Conservation (phyloP, 1,284 basidiomycete genomes). For the Wallemia hederae region DNA sequence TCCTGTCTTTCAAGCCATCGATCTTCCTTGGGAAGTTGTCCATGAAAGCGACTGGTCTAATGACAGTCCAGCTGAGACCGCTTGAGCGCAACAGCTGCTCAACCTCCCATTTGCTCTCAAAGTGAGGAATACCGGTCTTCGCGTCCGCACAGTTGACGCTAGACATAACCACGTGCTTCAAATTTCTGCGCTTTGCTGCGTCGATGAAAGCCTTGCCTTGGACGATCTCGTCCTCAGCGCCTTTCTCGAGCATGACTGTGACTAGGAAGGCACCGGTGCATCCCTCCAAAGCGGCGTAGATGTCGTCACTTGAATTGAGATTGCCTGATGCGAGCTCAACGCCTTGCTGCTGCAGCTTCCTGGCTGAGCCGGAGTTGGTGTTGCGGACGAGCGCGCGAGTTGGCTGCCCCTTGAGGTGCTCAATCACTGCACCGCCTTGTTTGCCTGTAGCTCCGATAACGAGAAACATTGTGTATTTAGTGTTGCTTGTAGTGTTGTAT, state of each 20-base stretch:
- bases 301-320: not conserved
- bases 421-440: not conserved
- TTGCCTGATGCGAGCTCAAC: not conserved
- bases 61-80: not conserved
- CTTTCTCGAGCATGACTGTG: not conserved
- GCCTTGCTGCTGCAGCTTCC: not conserved
- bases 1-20: not conserved
- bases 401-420: not conserved
- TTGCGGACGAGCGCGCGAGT: not conserved
- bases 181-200: not conserved
- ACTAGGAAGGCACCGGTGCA: not conserved
- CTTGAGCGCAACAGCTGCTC: not conserved
- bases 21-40: not conserved
- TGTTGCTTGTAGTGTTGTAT: too few relatives aligned
- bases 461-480: too few relatives aligned
- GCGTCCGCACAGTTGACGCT: not conserved
- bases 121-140: not conserved
- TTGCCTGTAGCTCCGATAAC: not conserved
- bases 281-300: not conserved
- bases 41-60: not conserved
- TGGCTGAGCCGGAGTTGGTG: not conserved
- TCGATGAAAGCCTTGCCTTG: not conserved
- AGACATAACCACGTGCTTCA: not conserved
- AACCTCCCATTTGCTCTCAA: not conserved
- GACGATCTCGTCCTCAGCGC: not conserved